Conservation (phyloP, 106 monocot genomes). For the Posidonia australis region DNA sequence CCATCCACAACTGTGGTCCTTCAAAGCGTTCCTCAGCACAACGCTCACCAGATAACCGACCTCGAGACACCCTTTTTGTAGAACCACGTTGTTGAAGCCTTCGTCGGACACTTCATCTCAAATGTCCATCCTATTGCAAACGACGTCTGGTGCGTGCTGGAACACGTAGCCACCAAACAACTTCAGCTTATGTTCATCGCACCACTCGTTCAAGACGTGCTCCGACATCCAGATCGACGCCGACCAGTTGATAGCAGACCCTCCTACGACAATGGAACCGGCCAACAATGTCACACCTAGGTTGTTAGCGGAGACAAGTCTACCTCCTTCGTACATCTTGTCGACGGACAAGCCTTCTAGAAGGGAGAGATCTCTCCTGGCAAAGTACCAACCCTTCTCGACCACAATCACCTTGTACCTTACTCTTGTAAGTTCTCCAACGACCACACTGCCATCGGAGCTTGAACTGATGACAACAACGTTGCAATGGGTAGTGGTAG, state of each 20-base stretch:
- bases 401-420: slow-evolving; percentile 18
- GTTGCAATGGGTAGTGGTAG: slow-evolving; percentile 11
- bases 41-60: slow-evolving; percentile 8
- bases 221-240: slow-evolving; percentile 14
- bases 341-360: slow-evolving; percentile 18
- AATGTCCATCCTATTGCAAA: slow-evolving; percentile 58
- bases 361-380: slow-evolving; percentile 6
- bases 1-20: slow-evolving; percentile 23
- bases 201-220: slow-evolving; percentile 17
- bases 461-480: slow-evolving; percentile 22
- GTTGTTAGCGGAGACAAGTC: slow-evolving; percentile 12
- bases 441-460: slow-evolving; percentile 22
- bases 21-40: slow-evolving; percentile 10
- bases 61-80: slow-evolving; percentile 9
- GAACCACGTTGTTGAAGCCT: slow-evolving; percentile 19
- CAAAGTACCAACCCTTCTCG: slow-evolving; percentile 16
- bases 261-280: slow-evolving; percentile 18
- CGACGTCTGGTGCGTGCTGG: slow-evolving; percentile 36
- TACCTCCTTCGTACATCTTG: slow-evolving; percentile 25
- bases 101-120: slow-evolving; percentile 24
- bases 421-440: slow-evolving; percentile 11
- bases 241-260: slow-evolving; percentile 23
- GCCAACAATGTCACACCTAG: slow-evolving; percentile 10
- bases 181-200: slow-evolving; percentile 24
- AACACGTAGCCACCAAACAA: slow-evolving; percentile 56